Evolutionary conservation across 1,284 basidiomycete species (phyloP), one percentile per base, ranked within the genome.

Genomic region (Wolfiporia cocos): DNA sequence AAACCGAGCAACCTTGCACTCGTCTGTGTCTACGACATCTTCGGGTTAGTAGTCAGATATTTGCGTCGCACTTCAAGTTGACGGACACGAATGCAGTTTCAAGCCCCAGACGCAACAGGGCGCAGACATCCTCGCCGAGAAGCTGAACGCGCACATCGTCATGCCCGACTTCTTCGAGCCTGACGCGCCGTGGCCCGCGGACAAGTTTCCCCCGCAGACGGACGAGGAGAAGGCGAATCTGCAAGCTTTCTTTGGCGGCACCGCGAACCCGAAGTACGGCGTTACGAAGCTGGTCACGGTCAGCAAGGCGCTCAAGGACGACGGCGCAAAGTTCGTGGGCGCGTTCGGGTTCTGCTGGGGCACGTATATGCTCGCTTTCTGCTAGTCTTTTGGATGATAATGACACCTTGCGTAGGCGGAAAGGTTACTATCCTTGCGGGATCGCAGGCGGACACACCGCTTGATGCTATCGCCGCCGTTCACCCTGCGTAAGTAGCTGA

Each of bases 91-190:
- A 5, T 10, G 0, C 46, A 74, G 73, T 5, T 74, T 64, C 63
- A 74, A 70, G 57, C 74, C 74, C 5, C 73, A 78, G 57, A 79
- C 76, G 5, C 72, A 75, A 54, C 77, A 78, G 49, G 78, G 76
- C 33, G 77, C 76, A 24, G 81, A 84, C 56, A 73, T 81, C 38
- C 66, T 84, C 42, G 76, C 78, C 1, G 61, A 67, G 12, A 57
- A 68, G 12, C 57, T 78, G 22, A 67, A 72, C 17, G 70, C 69
- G 4, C 68, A 69, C 20, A 73, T 83, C 14, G 68, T 78, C 51
- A 77, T 83, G 73, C 80, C 80, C 22, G 78, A 82, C 60, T 80
- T 81, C 58, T 79, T 82, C 58, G 71, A 74, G 49, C 74, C 74
- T 14, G 57, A 69, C 42, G 61, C 61, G 40, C 68, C 78, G 0